Evolutionary conservation across 768 basidiomycete genomes (phyloP).

Genomic region (Butyriboletus loyo): DNA sequence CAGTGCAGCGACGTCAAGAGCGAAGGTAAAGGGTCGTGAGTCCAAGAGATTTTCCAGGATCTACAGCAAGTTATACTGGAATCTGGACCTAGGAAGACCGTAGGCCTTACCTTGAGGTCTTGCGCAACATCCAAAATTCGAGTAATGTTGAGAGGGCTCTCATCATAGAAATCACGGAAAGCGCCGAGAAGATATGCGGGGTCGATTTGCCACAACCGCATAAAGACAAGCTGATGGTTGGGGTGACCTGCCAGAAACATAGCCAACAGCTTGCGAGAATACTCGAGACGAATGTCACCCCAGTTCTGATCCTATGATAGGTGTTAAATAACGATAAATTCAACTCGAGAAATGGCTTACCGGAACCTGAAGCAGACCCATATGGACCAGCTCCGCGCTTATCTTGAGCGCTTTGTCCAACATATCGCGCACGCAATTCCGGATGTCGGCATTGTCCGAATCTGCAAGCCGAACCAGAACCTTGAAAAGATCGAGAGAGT

Average conservation of each 20-base stretch:
- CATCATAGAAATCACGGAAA: conserved; percentile 89
- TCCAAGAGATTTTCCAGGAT: conserved; percentile 92
- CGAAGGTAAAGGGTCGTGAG: conserved; percentile 83
- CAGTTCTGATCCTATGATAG: conserved; percentile 65
- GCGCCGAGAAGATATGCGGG: conserved; percentile 83
- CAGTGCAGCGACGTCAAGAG: conserved; percentile 90
- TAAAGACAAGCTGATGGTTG: conserved; percentile 95
- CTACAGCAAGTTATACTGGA: conserved; percentile 35
- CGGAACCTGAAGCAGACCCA: conserved; percentile 87
- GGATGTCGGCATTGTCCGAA: conserved; percentile 67
- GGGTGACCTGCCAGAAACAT: conserved; percentile 93
- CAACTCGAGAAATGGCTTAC: conserved; percentile 46
- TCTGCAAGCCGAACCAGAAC: conserved; percentile 79
- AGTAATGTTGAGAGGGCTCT: conserved; percentile 90
- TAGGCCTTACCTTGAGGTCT: conserved; percentile 73
- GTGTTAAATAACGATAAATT: neutral
- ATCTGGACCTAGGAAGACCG: neutral
- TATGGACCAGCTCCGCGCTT: conserved; percentile 90
- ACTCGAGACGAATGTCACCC: conserved; percentile 85
- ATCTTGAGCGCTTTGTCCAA: conserved; percentile 91
- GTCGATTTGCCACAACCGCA: conserved; percentile 92
- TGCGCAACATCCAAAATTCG: conserved; percentile 93
- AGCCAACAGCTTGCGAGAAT: conserved; percentile 77
- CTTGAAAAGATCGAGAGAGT: conserved; percentile 87
- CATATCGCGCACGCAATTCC: conserved; percentile 81